phyloP scores from a whole-genome alignment of 768 basidiomycete genomes.

The Dioszegia aurantiaca region DNA sequence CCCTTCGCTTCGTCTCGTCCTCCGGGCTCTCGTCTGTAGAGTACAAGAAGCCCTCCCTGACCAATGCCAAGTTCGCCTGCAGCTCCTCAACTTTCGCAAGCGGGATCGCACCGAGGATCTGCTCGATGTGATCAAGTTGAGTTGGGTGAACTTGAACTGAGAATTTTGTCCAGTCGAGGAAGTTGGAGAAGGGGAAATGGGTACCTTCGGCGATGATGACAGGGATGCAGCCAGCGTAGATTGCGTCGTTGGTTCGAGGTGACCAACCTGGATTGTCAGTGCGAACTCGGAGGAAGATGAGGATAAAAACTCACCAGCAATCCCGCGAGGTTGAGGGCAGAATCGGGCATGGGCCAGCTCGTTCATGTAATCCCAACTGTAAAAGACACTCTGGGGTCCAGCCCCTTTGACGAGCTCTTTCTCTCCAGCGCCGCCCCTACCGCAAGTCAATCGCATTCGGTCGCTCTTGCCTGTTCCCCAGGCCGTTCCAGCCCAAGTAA shows the following conservation, averaged over 20 bases:
- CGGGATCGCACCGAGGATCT: slow-evolving; percentile 51
- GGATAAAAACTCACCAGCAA: slow-evolving; percentile 38
- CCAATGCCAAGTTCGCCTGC: slow-evolving; percentile 52
- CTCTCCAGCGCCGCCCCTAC: slow-evolving; percentile 38
- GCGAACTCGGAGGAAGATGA: neutral
- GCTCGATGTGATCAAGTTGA: slow-evolving; percentile 53
- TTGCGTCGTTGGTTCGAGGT: slow-evolving; percentile 53
- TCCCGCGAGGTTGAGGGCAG: slow-evolving; percentile 49
- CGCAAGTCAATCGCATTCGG: slow-evolving; percentile 45
- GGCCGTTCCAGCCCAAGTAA: slow-evolving; percentile 49
- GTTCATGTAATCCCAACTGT: slow-evolving; percentile 48
- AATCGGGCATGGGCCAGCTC: slow-evolving; percentile 46
- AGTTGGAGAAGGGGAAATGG: slow-evolving; percentile 53
- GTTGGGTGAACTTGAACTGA: slow-evolving; percentile 52
- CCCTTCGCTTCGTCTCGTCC: slow-evolving; percentile 48
- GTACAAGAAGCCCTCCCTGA: slow-evolving; percentile 54
- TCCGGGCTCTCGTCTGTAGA: slow-evolving; percentile 48
- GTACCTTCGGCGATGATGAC: slow-evolving; percentile 54
- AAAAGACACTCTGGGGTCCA: slow-evolving; percentile 39
- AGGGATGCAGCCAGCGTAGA: slow-evolving; percentile 56
- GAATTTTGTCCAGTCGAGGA: slow-evolving; percentile 54
- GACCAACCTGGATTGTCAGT: slow-evolving; percentile 49
- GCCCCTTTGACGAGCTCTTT: slow-evolving; percentile 34
- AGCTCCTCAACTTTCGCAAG: slow-evolving; percentile 47
- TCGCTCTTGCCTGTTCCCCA: slow-evolving; percentile 52